Evolutionary conservation across 345 rosid species (phyloP).

Genomic region (Aquilaria yunnanensis): DNA sequence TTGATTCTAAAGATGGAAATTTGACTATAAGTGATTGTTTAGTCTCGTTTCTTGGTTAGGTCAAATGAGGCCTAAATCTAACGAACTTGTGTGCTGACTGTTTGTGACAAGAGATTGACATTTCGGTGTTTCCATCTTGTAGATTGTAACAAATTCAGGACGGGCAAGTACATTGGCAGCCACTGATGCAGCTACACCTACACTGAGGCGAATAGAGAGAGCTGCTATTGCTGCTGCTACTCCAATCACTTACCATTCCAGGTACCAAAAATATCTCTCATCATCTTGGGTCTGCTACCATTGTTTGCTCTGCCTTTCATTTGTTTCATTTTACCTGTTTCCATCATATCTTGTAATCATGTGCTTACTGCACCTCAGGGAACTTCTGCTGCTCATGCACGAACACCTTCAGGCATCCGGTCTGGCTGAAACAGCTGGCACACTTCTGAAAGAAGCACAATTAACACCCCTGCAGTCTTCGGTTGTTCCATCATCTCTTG

Average conservation of each 20-base stretch:
- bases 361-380: slow-evolving; percentile 40
- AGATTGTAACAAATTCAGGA: slow-evolving; percentile 97
- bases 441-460: slow-evolving; percentile 84
- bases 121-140: slow-evolving; percentile 17
- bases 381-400: slow-evolving; percentile 86
- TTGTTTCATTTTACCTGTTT: background rate
- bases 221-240: slow-evolving; percentile 99
- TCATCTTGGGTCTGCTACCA: background rate
- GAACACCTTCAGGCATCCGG: slow-evolving; percentile 98
- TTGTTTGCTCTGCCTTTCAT: background rate
- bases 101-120: too few relatives aligned
- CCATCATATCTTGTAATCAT: slow-evolving; percentile 6
- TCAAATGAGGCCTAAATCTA: too few relatives aligned
- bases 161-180: slow-evolving; percentile 91
- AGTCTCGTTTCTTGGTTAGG: too few relatives aligned
- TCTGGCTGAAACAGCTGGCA: slow-evolving; percentile 55
- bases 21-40: too few relatives aligned
- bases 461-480: slow-evolving; percentile 69
- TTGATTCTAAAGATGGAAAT: too few relatives aligned
- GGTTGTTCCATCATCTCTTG: slow-evolving; percentile 63
- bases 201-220: slow-evolving; percentile 94
- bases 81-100: too few relatives aligned
- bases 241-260: slow-evolving; percentile 85
- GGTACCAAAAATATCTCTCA: slow-evolving; percentile 25
- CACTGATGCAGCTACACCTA: slow-evolving; percentile 98